These are phyloP conservation scores for Xylariomycetidae sp. DNA, from an alignment of 2,329 filamentous ascomycete genomes.

Conservation along the genomic window DNA sequence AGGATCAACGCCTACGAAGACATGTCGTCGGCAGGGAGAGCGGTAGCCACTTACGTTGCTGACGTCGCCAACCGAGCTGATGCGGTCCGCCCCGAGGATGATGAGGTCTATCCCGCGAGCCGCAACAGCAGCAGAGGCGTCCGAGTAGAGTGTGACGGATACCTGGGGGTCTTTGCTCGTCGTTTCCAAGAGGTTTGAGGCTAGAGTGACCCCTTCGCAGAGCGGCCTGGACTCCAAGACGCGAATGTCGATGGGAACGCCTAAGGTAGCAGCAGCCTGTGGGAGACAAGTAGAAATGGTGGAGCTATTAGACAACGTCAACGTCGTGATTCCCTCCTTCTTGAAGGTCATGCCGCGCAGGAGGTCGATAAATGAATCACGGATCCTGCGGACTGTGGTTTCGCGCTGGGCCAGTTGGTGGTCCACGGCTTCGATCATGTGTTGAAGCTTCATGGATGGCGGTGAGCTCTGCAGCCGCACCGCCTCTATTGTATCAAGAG, in stretches of 20 bases:
- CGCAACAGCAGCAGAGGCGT: constrained; percentile 55
- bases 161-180: constrained; percentile 9
- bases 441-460: constrained; percentile 19
- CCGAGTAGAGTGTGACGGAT: constrained; percentile 49
- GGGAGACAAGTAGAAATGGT: constrained; percentile 50
- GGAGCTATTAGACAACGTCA: constrained; percentile 61
- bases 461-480: constrained; percentile 10
- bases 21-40: not conserved
- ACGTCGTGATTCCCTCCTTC: constrained; percentile 36
- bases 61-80: constrained; percentile 52
- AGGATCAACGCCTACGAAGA: no score
- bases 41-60: constrained; percentile 41
- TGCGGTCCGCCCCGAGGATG: constrained; percentile 60
- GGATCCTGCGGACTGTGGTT: constrained; percentile 24
- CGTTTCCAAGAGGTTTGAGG: constrained; percentile 31
- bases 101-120: constrained; percentile 49
- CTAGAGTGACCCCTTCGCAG: constrained; percentile 59
- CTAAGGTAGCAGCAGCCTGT: constrained; percentile 31
- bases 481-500: constrained; percentile 36
- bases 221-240: constrained; percentile 64
- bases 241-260: constrained; percentile 45
- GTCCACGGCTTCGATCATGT: constrained; percentile 18
- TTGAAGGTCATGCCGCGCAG: constrained; percentile 20
- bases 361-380: constrained; percentile 29
- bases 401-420: constrained; percentile 14